A percentile compares a stretch with the other conserved stretches of the same genome.
Evolutionary conservation across 2,329 filamentous ascomycete genomes (phyloP).

Genomic region (Ustilaginoidea virens): DNA sequence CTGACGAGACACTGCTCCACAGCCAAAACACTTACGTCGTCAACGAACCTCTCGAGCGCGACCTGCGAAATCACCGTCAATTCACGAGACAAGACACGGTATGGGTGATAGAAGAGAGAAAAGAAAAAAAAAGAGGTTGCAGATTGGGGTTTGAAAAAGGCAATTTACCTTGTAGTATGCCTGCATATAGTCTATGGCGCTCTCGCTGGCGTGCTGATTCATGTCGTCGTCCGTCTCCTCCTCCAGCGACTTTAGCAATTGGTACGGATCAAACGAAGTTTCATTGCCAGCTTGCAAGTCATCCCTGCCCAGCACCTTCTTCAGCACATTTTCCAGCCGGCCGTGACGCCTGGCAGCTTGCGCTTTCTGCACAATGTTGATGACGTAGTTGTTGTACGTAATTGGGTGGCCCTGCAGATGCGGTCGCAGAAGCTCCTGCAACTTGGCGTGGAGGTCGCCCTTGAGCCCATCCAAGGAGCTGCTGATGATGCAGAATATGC

Average conservation of each 20-base stretch:
- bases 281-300: neutral
- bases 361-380: constrained; percentile 18
- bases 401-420: constrained; percentile 24
- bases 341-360: constrained; percentile 6
- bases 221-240: constrained; percentile 1
- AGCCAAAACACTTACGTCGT: constrained; percentile 11
- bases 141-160: too few species aligned
- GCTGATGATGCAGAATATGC: constrained; percentile 8
- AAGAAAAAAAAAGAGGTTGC: too few species aligned
- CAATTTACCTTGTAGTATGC: constrained; percentile 27
- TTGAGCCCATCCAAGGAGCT: constrained; percentile 8
- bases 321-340: constrained; percentile 1
- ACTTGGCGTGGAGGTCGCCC: constrained; percentile 12
- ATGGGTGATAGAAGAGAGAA: too few species aligned
- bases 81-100: too few species aligned
- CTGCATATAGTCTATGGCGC: constrained; percentile 18
- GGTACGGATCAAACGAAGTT: neutral
- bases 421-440: constrained; percentile 5
- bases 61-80: too few species aligned
- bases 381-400: constrained; percentile 36
- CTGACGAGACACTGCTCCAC: constrained; percentile 10
- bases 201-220: constrained; percentile 2
- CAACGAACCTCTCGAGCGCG: constrained; percentile 9
- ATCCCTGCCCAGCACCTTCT: too few species aligned
- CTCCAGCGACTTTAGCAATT: neutral